Evolutionary conservation across 2,329 filamentous ascomycete species (phyloP), one percentile per base, ranked within the genome.

Genomic region (Fusarium oxysporum): DNA sequence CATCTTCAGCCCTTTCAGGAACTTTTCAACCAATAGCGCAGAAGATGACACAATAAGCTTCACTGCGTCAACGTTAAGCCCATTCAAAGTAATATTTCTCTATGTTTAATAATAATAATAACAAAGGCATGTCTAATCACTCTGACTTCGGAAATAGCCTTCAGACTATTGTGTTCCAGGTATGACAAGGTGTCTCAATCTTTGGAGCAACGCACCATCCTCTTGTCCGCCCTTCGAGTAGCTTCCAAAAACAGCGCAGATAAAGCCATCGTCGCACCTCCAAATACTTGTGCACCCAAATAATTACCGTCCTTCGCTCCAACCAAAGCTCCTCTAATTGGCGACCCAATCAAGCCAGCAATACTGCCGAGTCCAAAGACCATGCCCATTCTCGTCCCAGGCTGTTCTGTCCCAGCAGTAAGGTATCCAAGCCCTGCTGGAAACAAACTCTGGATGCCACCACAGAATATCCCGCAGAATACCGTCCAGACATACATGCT

Each of bases 1-100:
- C 65, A 65, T 47, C 4, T 32, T 69, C 44, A 65, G 10, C 66
- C 66, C 66, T 69, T 69, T 23, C 17, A 19, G 1, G 19, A 11
- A 1, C 6, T 2, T 6, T 3, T 6, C 2, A 35, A 10, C 57
- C 66, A 69, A 69, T 69, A 1, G 17, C 3, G 3, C 6, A 23
- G 10, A 30, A 12, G 12, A 19, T 16, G 14, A 2, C 4, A 6
- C 2, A 2, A 8, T 41, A 9, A 6, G 23, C 37, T 21, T 13
- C 3, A 4, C 16, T 8, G 5, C 0, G 28, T 30, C 16, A 5
- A 8, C 6, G 9, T 12, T 5, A 35, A 10, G 8, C 12, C 14
- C 23, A n/a, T 25, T 11, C 3, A 8, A 14, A 6, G 3, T 13
- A 6, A 9, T 4, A 7, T 19, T 33, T 48, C 10, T 48, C 43